phyloP scores from a whole-genome alignment of 495 filamentous ascomycete species.

The Daldinia bambusicola region DNA sequence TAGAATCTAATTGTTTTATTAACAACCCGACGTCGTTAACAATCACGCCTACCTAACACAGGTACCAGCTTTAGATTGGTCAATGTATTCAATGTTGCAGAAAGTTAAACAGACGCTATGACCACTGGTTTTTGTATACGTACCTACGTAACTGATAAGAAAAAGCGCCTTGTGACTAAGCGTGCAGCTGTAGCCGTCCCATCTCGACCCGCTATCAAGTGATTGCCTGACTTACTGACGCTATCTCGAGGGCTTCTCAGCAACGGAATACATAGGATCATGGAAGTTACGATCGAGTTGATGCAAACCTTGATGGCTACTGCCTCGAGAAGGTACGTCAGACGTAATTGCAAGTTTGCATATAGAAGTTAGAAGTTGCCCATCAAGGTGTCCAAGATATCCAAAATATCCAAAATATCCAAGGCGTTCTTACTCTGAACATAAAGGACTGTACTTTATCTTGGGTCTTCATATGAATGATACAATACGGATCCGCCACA shows the following conservation, averaged over 20 bases:
- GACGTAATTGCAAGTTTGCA: background rate
- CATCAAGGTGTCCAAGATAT: conserved; percentile 7
- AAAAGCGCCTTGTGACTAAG: background rate
- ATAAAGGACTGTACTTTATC: background rate
- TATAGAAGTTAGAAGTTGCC: background rate
- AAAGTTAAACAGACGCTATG: background rate
- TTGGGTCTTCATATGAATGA: background rate
- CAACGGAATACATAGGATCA: background rate
- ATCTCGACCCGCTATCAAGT: background rate
- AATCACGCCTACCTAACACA: background rate
- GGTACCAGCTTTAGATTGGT: background rate
- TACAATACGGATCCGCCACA: background rate
- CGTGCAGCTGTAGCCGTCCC: background rate
- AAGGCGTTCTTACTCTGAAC: background rate
- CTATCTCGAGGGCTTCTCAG: background rate
- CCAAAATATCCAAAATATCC: too few relatives aligned
- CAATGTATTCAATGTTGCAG: too few relatives aligned
- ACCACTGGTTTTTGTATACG: background rate
- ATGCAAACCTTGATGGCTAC: background rate
- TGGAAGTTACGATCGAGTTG: background rate
- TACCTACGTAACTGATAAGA: background rate
- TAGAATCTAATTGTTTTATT: too few relatives aligned
- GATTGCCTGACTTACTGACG: background rate
- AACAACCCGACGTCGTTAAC: background rate
- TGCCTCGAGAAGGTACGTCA: background rate